Conservation (phyloP, 2,329 filamentous ascomycete species). For the Phyllosticta ampelicida region DNA sequence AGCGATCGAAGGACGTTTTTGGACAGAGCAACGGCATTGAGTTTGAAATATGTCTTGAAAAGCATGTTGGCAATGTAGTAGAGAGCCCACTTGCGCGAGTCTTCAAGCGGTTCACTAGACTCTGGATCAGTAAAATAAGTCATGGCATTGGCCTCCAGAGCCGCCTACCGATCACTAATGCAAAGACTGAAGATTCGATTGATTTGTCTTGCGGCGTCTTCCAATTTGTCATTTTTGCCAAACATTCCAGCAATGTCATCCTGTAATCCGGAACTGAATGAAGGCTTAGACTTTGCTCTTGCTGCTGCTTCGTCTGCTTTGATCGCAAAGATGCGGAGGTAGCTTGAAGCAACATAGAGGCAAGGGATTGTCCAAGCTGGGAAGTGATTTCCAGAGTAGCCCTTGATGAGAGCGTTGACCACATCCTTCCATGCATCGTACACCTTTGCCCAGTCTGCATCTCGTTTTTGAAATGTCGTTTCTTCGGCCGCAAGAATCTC, state of each 20-base stretch:
- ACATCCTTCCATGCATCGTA: conserved; percentile 87
- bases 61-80: conserved; percentile 91
- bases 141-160: conserved; percentile 15
- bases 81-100: conserved; percentile 95
- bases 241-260: conserved; percentile 66
- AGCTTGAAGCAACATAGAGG: conserved; percentile 77
- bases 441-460: conserved; percentile 64
- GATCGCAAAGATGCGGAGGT: conserved; percentile 79
- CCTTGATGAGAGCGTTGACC: conserved; percentile 63
- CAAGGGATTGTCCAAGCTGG: conserved; percentile 89
- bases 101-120: conserved; percentile 55
- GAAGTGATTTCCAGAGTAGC: conserved; percentile 66
- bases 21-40: conserved; percentile 80
- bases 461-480: conserved; percentile 32
- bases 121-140: background rate
- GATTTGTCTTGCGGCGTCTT: conserved; percentile 81
- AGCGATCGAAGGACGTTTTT: conserved; percentile 84
- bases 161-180: conserved; percentile 68
- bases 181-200: conserved; percentile 90
- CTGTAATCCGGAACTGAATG: conserved; percentile 47
- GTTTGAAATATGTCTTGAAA: conserved; percentile 97
- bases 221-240: conserved; percentile 68
- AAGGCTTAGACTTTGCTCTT: conserved; percentile 35
- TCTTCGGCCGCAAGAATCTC: conserved; percentile 60
- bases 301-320: conserved; percentile 66